Evolutionary conservation across 805 yeast genomes (phyloP), one percentile per base, ranked within the genome.

Genomic region (Zygoascus ofunaensis): DNA sequence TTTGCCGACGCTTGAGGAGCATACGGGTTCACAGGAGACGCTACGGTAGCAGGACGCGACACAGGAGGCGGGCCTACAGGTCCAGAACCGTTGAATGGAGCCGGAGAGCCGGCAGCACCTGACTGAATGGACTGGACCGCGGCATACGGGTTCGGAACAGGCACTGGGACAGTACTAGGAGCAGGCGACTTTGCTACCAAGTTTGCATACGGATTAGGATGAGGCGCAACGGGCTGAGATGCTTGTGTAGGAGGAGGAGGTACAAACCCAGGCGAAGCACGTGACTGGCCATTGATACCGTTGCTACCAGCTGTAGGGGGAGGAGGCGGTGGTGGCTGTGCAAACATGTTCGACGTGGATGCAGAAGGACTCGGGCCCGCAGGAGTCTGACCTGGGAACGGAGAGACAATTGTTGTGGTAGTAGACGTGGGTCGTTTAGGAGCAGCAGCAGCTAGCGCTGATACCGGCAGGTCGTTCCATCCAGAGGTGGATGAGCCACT

Each of bases 391-490:
- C 46, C 43, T 5, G 53, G 53, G 44, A 50, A 50, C 7, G 59
- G 54, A 15, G 48, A 39, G 12, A 49, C 44, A 36, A 52, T 42
- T 10, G 53, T 39, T 34, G 56, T 48, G 15, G 61, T 53, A 10
- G 57, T 48, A 10, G 63, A 57, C 15, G 60, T 58, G 10, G 60
- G 48, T 23, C 54, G 45, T n/a, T 54, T 37, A 4, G 46, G 39
- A 15, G 53, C 42, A 30, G 42, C 23, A 7, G 53, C 49, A 26
- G 45, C 50, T 39, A 55, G 37, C 1, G 59, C 50, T 17, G 49
- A 54, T 39, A 45, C 47, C 40, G 55, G 64, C 37, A 53, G 49
- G 39, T 55, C 61, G 19, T 57, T 61, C 55, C 63, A 60, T 15
- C 59, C 57, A 5, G 55, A 55, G 37, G 57, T 52, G 28, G 53